Conservation (phyloP, 176 grass and related monocot species). For the Oryza rufipogon region DNA sequence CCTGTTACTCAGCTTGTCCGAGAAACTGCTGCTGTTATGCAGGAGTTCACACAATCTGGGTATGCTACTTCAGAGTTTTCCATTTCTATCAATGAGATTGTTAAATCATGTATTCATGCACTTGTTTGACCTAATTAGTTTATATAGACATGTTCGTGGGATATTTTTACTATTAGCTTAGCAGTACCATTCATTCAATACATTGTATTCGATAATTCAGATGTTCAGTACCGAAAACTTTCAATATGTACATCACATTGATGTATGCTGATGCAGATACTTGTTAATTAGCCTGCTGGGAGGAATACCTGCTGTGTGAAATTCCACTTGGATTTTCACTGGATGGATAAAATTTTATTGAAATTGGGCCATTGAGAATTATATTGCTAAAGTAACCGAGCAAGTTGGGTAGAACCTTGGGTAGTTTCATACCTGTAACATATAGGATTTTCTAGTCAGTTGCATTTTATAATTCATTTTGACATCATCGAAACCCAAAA, state of each 20-base stretch:
- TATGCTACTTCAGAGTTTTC: slow-evolving; percentile 40
- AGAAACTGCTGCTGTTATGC: slow-evolving; percentile 98
- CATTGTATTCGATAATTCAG: not conserved
- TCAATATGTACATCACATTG: not conserved
- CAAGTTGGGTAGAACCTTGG: too few species aligned
- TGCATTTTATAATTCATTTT: not conserved
- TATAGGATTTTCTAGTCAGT: not conserved
- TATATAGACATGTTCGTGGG: not conserved
- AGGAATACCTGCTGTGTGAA: not conserved
- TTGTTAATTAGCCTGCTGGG: not conserved
- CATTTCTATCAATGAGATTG: not conserved
- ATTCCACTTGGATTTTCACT: slow-evolving; percentile 3
- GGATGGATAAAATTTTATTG: not conserved
- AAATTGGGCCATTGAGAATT: not conserved
- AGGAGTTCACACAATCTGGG: slow-evolving; percentile 99
- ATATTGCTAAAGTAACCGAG: not conserved
- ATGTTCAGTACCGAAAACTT: not conserved
- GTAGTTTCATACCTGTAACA: slow-evolving; percentile 1
- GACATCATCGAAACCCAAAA: not conserved
- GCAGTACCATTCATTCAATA: slow-evolving; percentile 3
- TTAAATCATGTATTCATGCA: slow-evolving; percentile 6
- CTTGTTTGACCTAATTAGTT: not conserved
- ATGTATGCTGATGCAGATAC: not conserved
- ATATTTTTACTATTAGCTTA: not conserved
- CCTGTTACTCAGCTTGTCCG: slow-evolving; percentile 97